Evolutionary conservation across 2,329 filamentous ascomycete genomes (phyloP), one percentile per base, ranked within the genome.

Genomic region (Acrocalymma vagum): DNA sequence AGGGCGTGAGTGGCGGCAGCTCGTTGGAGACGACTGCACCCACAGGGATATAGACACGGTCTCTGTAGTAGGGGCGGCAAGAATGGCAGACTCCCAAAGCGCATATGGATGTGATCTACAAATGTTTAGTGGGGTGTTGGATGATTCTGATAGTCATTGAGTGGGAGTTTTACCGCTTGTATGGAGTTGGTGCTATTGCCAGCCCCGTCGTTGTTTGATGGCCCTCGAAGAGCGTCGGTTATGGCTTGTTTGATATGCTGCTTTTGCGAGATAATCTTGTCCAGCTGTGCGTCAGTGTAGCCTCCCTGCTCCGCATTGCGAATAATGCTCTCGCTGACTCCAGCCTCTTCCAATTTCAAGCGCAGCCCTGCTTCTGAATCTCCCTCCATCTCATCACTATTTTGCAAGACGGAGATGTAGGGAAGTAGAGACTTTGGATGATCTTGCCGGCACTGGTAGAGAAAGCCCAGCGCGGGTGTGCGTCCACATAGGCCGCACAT

Each of bases 381-480:
- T 13, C 18, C 16, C 8, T 45, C 29, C 11, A 31, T 22, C 1
- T 24, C 30, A 8, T 42, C 38, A 3, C 30, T 30, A 6, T 44
- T 10, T 8, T 13, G 17, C n/a, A n/a, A n/a, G n/a, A n/a, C n/a
- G 3, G 22, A 21, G 14, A 53, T 13, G 5, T 46, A 32, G 10
- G 41, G 20, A 20, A 38, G 41, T 3, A 53, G 45, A 13, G 49
- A 45, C n/a, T 31, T 30, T 9, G 31, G 14, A 23, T 47, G 42
- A 18, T 91, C 87, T 62, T 88, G 82, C 9, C 78, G 80, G 66
- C 90, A 94, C 44, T 79, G 76, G 65, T 89, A 94, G 15, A 94
- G 71, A 81, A 86, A 94, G 17, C 87, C 87, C 37, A 85, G 75
- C 11, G 76, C 69, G 0, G 85, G 80, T 1, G 67, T 65, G 26